Conservation (phyloP, 352 stramenopile species). For the Phytophthora pini region DNA sequence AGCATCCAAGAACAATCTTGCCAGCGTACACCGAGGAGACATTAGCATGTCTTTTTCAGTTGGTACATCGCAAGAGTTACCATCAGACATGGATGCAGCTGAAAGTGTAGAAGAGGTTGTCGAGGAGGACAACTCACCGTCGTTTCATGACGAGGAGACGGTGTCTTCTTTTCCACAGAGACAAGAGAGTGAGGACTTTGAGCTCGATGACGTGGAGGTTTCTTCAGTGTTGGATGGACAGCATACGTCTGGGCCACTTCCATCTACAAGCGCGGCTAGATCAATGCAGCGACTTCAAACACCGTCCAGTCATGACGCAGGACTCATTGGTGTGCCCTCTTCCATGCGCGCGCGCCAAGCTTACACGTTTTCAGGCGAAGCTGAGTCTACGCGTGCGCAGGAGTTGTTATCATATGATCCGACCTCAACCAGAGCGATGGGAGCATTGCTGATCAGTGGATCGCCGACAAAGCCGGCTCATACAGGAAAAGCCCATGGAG, state of each 20-base stretch:
- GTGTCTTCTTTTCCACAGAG: constrained; percentile 37
- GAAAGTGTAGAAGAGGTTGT: constrained; percentile 41
- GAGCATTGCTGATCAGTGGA: constrained; percentile 36
- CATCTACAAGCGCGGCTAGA: constrained; percentile 57
- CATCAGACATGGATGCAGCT: constrained; percentile 62
- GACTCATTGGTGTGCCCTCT: constrained; percentile 31
- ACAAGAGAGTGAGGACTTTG: constrained; percentile 47
- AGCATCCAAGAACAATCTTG: constrained; percentile 45
- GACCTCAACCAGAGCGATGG: constrained; percentile 66
- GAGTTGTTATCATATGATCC: constrained; percentile 69
- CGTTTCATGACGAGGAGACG: constrained; percentile 27
- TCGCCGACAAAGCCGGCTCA: constrained; percentile 58
- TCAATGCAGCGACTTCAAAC: constrained; percentile 78
- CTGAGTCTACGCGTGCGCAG: constrained; percentile 60
- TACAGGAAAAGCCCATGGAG: constrained; percentile 42
- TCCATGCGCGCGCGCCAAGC: constrained; percentile 59
- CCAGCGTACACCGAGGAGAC: constrained; percentile 75
- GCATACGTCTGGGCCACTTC: constrained; percentile 49
- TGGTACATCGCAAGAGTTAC: constrained; percentile 82
- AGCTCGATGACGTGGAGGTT: constrained; percentile 53
- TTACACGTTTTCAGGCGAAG: constrained; percentile 50
- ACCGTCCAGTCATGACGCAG: constrained; percentile 51
- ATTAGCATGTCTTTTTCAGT: constrained; percentile 85
- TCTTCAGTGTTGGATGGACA: constrained; percentile 35
- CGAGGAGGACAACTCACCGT: constrained; percentile 36